A percentile compares a stretch with the other conserved stretches of the same genome.
phyloP scores from a whole-genome alignment of 2,329 filamentous ascomycete species.

The Ceratocystis albifundus region DNA sequence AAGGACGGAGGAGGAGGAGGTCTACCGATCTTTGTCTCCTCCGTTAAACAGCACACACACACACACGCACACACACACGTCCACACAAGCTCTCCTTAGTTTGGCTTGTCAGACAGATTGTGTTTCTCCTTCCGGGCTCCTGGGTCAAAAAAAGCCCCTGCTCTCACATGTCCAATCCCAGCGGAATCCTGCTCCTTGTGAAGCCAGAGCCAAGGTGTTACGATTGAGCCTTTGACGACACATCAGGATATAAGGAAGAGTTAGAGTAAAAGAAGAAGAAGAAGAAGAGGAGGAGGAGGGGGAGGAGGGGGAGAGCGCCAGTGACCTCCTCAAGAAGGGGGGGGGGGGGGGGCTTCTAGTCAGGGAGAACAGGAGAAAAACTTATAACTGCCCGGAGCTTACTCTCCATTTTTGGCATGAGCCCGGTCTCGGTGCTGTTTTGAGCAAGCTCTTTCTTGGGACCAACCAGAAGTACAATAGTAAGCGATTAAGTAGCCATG shows the following conservation, averaged over 20 bases:
- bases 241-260: neutral
- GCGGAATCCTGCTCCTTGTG: slow-evolving; percentile 10
- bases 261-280: neutral
- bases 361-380: neutral
- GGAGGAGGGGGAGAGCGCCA: neutral
- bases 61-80: neutral
- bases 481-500: too few species aligned
- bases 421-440: neutral
- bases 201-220: neutral
- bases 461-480: neutral
- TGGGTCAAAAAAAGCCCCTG: slow-evolving; percentile 8
- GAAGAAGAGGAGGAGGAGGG: too few species aligned
- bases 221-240: neutral
- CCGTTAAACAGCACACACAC: slow-evolving; percentile 1
- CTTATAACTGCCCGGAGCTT: neutral
- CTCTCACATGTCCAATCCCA: slow-evolving; percentile 10
- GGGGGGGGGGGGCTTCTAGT: too few species aligned
- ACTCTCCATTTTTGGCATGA: neutral
- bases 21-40: too few species aligned
- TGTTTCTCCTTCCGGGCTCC: slow-evolving; percentile 9
- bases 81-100: neutral
- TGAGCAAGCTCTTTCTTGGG: neutral
- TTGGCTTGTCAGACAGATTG: slow-evolving; percentile 7
- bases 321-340: too few species aligned
- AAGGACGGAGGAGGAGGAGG: too few species aligned